These are phyloP conservation scores for Brassica balearica DNA, from an alignment of 441 rosid species.

Conservation along the genomic window DNA sequence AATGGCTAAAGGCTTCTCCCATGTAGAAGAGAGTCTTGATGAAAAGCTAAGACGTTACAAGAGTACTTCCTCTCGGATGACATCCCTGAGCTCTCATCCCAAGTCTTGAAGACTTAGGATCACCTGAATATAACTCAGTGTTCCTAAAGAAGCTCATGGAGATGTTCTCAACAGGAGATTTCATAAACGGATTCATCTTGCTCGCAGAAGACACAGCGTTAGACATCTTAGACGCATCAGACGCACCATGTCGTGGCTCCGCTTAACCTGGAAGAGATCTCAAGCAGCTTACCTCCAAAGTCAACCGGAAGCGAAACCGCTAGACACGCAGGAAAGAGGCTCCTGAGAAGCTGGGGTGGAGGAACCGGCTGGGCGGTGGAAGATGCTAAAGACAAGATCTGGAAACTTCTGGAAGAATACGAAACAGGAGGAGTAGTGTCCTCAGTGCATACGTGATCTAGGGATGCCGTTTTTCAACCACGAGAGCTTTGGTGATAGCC, in stretches of 20 bases:
- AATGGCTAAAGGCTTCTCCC: too few relatives aligned
- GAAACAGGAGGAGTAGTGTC: conserved; percentile 87
- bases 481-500: conserved; percentile 83
- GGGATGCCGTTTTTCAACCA: conserved; percentile 98
- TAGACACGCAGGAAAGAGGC: conserved; percentile 96
- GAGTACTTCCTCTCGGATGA: too few relatives aligned
- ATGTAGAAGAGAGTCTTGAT: too few relatives aligned
- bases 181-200: conserved; percentile 86
- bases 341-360: conserved; percentile 98
- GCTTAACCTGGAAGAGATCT: too few relatives aligned
- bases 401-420: conserved; percentile 87
- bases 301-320: conserved; percentile 27
- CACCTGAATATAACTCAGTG: conserved; percentile 73
- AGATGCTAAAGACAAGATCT: conserved; percentile 97
- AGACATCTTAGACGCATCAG: too few relatives aligned
- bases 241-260: too few relatives aligned
- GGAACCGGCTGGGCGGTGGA: conserved; percentile 99
- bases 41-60: too few relatives aligned
- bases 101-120: conserved; percentile 45
- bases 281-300: too few relatives aligned
- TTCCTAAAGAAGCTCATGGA: conserved; percentile 93
- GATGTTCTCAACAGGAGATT: conserved; percentile 89
- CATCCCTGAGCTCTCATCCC: too few relatives aligned
- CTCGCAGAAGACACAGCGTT: conserved; percentile 37
- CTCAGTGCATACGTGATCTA: conserved; percentile 90